phyloP scores from a whole-genome alignment of 192 early-diverging fungal genomes.

The Phycomyces nitens region DNA sequence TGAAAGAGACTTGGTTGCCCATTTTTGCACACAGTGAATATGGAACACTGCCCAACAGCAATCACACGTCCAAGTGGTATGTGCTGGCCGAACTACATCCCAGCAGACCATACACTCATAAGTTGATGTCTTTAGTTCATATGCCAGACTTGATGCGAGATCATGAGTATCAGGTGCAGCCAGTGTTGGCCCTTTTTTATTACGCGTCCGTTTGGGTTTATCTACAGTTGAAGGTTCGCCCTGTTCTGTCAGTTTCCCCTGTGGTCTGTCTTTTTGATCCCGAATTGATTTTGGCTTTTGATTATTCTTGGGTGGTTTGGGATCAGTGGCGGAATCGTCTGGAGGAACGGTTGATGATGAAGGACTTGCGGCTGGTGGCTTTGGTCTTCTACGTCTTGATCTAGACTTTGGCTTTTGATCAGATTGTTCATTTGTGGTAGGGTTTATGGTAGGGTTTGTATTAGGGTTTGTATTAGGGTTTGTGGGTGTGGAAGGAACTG shows the following conservation, averaged over 20 bases:
- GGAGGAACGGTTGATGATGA: background rate
- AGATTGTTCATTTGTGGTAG: no score
- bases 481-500: no score
- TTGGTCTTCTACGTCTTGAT: background rate
- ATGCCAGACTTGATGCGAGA: slow-evolving; percentile 60
- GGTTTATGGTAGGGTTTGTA: no score
- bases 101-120: slow-evolving; percentile 99
- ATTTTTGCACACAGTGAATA: slow-evolving; percentile 76
- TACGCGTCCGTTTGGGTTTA: slow-evolving; percentile 1
- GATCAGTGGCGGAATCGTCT: background rate
- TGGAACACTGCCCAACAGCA: slow-evolving; percentile 91
- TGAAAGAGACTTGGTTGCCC: slow-evolving; percentile 66
- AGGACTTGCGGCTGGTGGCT: background rate
- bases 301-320: background rate
- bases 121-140: slow-evolving; percentile 59
- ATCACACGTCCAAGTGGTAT: slow-evolving; percentile 83
- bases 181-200: slow-evolving; percentile 9
- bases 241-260: slow-evolving; percentile 13
- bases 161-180: slow-evolving; percentile 42
- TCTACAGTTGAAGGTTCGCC: background rate
- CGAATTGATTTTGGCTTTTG: background rate
- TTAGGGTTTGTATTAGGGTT: no score
- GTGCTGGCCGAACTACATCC: slow-evolving; percentile 68
- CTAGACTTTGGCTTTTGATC: background rate
- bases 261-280: slow-evolving; percentile 19